phyloP scores from a whole-genome alignment of 192 early-diverging fungal species.

The Coemansia sp. region DNA sequence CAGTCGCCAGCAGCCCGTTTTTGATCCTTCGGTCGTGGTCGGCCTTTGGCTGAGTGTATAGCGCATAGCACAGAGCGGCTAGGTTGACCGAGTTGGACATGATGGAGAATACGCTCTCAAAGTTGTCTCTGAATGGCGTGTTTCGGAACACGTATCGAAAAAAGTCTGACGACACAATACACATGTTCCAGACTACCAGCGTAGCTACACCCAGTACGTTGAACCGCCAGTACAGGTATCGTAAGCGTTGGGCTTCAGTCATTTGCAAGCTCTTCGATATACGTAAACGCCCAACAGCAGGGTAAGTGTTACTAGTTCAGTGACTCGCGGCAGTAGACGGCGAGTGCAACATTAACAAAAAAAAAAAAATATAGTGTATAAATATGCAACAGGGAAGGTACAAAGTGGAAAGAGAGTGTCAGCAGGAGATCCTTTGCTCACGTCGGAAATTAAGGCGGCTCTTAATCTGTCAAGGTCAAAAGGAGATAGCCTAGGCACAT shows the following conservation, averaged over 20 bases:
- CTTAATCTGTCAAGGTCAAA: not conserved
- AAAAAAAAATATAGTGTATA: not conserved
- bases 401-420: not conserved
- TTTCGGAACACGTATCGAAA: conserved; percentile 63
- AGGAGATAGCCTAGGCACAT: not conserved
- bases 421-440: too few relatives aligned
- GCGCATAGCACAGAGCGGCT: conserved; percentile 54
- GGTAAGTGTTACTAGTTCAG: not conserved
- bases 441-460: not conserved
- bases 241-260: conserved; percentile 7
- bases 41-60: conserved; percentile 51
- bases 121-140: conserved; percentile 66
- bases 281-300: conserved; percentile 1
- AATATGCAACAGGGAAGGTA: not conserved
- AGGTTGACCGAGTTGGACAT: conserved; percentile 64
- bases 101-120: conserved; percentile 77
- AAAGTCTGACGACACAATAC: conserved; percentile 74
- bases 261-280: conserved; percentile 4
- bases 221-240: conserved; percentile 59
- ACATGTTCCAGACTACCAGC: conserved; percentile 81
- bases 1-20: conserved; percentile 50
- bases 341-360: not conserved
- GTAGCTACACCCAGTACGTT: conserved; percentile 71
- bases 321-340: not conserved
- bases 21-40: conserved; percentile 44